phyloP scores from a whole-genome alignment of 495 filamentous ascomycete species.

The Extremus antarcticus region DNA sequence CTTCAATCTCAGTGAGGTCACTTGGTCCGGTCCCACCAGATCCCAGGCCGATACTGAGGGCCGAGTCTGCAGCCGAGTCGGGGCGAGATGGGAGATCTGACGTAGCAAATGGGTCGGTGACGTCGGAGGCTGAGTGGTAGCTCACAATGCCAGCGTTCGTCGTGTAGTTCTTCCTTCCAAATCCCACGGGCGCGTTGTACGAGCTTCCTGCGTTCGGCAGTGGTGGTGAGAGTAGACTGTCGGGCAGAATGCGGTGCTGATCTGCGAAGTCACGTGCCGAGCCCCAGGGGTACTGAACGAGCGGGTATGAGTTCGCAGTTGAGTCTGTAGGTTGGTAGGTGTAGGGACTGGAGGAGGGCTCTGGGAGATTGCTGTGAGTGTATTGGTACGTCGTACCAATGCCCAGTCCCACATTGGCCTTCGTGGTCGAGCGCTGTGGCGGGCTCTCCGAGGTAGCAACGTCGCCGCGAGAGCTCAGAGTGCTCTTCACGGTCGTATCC shows the following conservation, averaged over 20 bases:
- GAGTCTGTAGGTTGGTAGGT: background rate
- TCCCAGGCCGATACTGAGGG: too few species aligned
- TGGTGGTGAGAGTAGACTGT: background rate
- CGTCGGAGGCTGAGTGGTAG: background rate
- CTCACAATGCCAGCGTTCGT: background rate
- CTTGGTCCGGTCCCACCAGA: background rate
- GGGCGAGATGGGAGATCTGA: too few species aligned
- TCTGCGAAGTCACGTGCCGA: background rate
- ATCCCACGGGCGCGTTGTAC: background rate
- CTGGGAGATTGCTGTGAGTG: too few species aligned
- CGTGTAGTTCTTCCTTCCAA: background rate
- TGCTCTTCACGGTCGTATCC: background rate
- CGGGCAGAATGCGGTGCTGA: background rate
- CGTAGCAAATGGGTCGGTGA: background rate
- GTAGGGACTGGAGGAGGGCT: background rate
- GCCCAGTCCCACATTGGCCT: background rate
- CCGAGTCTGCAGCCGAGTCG: background rate
- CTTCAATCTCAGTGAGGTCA: background rate
- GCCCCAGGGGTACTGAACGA: background rate
- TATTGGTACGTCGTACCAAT: too few species aligned
- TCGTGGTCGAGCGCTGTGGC: too few species aligned
- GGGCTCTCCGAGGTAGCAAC: too few species aligned
- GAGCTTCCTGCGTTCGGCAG: background rate
- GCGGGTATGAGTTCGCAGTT: background rate
- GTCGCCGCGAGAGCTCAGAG: background rate